Evolutionary conservation across 164 flowering plant genomes (phyloP).

Genomic region (Buxus sempervirens): DNA sequence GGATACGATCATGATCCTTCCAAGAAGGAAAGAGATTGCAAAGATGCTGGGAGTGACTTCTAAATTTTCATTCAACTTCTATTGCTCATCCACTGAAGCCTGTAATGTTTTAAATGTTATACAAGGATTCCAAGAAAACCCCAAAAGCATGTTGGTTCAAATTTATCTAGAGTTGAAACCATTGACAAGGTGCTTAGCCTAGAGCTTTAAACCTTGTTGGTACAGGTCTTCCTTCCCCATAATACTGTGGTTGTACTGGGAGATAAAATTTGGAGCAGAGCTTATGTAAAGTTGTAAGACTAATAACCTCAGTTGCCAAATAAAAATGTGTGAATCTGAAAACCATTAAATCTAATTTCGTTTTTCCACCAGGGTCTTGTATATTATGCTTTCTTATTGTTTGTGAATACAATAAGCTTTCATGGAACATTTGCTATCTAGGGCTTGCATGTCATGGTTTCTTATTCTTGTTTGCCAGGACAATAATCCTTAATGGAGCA

Average conservation of each 20-base stretch:
- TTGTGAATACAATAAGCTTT: no score
- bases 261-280: background rate
- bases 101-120: background rate
- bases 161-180: background rate
- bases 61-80: slow-evolving; percentile 5
- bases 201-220: slow-evolving; percentile 2
- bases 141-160: background rate
- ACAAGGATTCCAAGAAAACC: background rate
- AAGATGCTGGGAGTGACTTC: background rate
- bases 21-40: background rate
- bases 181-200: background rate
- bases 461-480: background rate
- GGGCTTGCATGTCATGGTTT: background rate
- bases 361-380: background rate
- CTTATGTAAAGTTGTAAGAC: slow-evolving; percentile 5
- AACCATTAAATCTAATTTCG: background rate
- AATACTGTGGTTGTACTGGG: background rate
- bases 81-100: background rate
- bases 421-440: background rate
- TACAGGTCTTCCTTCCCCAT: background rate
- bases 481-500: no score
- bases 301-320: background rate
- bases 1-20: slow-evolving; percentile 7
- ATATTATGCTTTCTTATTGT: background rate
- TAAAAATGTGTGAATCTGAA: background rate